Conservation (phyloP, 179 eudicot genomes). For the Beta corolliflora region DNA sequence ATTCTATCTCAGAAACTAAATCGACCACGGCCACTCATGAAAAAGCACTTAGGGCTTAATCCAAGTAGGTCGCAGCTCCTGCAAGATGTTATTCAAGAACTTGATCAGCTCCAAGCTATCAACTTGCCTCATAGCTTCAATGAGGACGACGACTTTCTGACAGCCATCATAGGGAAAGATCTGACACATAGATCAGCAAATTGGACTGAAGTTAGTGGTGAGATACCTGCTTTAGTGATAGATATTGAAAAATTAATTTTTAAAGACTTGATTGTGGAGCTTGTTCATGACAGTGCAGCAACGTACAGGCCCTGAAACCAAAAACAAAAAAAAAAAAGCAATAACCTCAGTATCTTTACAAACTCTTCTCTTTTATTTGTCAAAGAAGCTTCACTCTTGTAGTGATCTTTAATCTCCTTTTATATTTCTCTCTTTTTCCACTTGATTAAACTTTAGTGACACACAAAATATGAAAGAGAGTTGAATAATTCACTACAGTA, state of each 20-base stretch:
- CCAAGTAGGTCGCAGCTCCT: conserved; percentile 23
- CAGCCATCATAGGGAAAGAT: conserved; percentile 55
- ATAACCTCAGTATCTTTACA: conserved; percentile 31
- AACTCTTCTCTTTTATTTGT: not conserved
- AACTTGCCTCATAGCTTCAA: conserved; percentile 36
- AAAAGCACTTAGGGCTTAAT: not conserved
- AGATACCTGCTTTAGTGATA: conserved; percentile 65
- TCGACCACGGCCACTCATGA: conserved; percentile 17
- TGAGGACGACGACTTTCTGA: conserved; percentile 53
- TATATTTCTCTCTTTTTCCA: not conserved
- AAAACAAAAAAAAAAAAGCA: conserved; percentile 23
- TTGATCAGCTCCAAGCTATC: conserved; percentile 37
- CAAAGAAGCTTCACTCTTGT: not conserved
- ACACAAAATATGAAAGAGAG: not conserved
- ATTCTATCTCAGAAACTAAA: conserved; percentile 26
- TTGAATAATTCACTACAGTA: not conserved
- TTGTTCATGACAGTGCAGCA: conserved; percentile 39
- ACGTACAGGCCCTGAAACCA: conserved; percentile 27
- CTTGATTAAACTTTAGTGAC: not conserved
- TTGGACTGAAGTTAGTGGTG: conserved; percentile 49
- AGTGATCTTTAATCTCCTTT: not conserved
- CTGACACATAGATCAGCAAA: conserved; percentile 42
- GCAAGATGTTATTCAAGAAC: conserved; percentile 29
- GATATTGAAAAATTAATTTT: conserved; percentile 77
- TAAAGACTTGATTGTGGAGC: conserved; percentile 76